Percentiles rank a stretch among this genome's conserved stretches.
Conservation (phyloP, 257 asterid species). For the Agastache rugosa region DNA sequence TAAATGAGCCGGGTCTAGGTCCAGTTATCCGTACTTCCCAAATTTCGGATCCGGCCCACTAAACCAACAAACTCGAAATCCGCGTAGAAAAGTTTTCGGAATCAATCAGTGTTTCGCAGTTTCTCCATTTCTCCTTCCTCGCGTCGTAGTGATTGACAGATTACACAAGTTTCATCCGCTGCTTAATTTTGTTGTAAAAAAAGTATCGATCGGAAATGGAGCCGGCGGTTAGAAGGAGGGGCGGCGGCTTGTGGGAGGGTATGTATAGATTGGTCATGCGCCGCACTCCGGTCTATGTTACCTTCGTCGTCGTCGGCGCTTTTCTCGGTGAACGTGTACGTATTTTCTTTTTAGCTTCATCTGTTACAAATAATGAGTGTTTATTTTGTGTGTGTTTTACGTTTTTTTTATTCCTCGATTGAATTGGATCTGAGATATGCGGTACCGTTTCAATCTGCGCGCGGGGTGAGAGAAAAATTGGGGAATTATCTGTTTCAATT, state of each 20-base stretch:
- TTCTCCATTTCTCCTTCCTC: conserved; percentile 39
- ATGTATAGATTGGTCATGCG: conserved; percentile 81
- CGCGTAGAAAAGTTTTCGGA: conserved; percentile 16
- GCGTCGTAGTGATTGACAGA: conserved; percentile 13
- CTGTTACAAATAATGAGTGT: not conserved
- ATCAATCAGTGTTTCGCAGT: conserved; percentile 33
- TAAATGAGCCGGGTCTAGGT: conserved; percentile 21
- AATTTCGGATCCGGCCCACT: conserved; percentile 17
- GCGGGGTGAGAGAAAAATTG: not conserved
- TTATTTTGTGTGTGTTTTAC: not conserved
- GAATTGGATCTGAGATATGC: conserved; percentile 42
- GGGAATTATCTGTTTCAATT: not conserved
- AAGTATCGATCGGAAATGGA: conserved; percentile 45
- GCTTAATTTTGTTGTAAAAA: not conserved
- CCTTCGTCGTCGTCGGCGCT: conserved; percentile 90
- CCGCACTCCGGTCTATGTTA: conserved; percentile 79
- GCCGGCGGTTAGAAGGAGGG: conserved; percentile 50
- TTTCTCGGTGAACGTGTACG: conserved; percentile 82
- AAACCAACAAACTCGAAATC: conserved; percentile 27
- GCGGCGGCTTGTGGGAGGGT: conserved; percentile 79
- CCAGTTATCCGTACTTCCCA: not conserved
- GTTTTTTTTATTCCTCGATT: conserved; percentile 25
- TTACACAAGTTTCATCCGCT: not conserved
- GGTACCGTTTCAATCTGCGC: not conserved
- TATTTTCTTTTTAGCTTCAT: conserved; percentile 18